These are phyloP conservation scores for Debaryomyces maramus DNA, from an alignment of 805 yeast genomes.

Conservation along the genomic window DNA sequence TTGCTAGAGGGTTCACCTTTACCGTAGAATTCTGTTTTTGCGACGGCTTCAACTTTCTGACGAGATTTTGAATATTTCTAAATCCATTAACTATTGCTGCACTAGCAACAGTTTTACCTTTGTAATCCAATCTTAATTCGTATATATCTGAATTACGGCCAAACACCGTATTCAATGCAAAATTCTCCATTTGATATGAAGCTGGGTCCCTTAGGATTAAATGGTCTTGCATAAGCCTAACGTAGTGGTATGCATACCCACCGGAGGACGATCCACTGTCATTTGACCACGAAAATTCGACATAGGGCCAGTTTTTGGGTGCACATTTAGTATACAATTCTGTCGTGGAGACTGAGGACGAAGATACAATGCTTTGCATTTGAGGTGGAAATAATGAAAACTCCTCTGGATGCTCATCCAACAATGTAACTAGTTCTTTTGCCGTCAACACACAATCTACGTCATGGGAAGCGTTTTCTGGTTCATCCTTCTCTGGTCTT, in stretches of 20 bases:
- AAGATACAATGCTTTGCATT: constrained; percentile 6
- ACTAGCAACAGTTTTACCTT: constrained; percentile 43
- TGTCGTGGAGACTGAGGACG: constrained; percentile 8
- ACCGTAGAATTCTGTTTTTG: constrained; percentile 13
- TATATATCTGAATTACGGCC: constrained; percentile 79
- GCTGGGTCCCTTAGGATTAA: constrained; percentile 18
- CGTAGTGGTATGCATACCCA: constrained; percentile 77
- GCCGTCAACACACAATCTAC: constrained; percentile 96
- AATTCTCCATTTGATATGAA: constrained; percentile 16
- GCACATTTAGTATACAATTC: constrained; percentile 37
- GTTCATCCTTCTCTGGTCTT: constrained; percentile 58
- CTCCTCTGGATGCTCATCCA: constrained; percentile 52
- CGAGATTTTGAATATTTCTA: constrained; percentile 90
- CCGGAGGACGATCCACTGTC: constrained; percentile 85
- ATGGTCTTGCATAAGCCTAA: constrained; percentile 39
- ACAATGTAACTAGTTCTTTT: constrained; percentile 73
- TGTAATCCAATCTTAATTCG: constrained; percentile 60
- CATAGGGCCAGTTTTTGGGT: constrained; percentile 64
- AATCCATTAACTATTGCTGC: constrained; percentile 82
- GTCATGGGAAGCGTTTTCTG: constrained; percentile 38
- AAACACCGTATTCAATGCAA: constrained; percentile 39
- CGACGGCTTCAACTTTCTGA: constrained; percentile 66
- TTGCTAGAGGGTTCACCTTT: constrained; percentile 39
- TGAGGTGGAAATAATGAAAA: constrained; percentile 26
- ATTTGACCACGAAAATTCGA: constrained; percentile 63